Evolutionary conservation across 1,284 basidiomycete genomes (phyloP).

Genomic region (Puccinia coronata): DNA sequence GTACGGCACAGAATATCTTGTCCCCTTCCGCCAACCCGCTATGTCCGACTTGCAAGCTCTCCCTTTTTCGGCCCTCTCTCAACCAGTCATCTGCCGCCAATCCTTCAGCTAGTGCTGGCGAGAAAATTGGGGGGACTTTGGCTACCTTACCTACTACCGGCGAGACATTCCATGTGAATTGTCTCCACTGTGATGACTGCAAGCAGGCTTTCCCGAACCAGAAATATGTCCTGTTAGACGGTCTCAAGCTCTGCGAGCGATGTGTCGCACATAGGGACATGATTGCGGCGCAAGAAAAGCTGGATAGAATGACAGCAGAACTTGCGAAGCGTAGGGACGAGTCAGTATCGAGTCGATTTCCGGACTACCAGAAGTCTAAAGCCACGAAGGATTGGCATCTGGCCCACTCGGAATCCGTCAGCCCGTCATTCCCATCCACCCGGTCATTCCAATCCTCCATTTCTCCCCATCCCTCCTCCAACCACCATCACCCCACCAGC

Average conservation of each 20-base stretch:
- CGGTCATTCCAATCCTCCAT: constrained; percentile 13
- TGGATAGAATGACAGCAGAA: constrained; percentile 23
- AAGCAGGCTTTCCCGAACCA: constrained; percentile 33
- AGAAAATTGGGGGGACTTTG: constrained; percentile 12
- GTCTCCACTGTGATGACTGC: constrained; percentile 41
- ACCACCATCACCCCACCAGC: not conserved
- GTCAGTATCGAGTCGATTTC: not conserved
- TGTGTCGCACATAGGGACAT: constrained; percentile 40
- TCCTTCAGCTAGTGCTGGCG: not conserved
- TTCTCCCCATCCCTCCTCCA: not conserved
- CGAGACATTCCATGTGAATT: constrained; percentile 42
- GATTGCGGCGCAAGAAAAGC: constrained; percentile 17
- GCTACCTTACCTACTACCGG: constrained; percentile 44
- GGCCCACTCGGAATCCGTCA: constrained; percentile 14
- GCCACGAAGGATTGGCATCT: constrained; percentile 23
- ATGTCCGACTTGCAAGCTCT: constrained; percentile 43
- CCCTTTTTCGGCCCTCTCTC: constrained; percentile 31
- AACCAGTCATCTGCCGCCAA: not conserved
- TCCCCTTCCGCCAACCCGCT: constrained; percentile 44
- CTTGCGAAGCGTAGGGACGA: not conserved
- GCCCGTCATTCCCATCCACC: constrained; percentile 26
- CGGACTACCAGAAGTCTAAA: constrained; percentile 6
- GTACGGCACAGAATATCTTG: constrained; percentile 7
- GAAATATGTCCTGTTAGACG: constrained; percentile 29
- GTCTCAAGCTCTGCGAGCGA: constrained; percentile 28